Conservation (phyloP, 2,329 filamentous ascomycete species). For the Xylaria sp. region DNA sequence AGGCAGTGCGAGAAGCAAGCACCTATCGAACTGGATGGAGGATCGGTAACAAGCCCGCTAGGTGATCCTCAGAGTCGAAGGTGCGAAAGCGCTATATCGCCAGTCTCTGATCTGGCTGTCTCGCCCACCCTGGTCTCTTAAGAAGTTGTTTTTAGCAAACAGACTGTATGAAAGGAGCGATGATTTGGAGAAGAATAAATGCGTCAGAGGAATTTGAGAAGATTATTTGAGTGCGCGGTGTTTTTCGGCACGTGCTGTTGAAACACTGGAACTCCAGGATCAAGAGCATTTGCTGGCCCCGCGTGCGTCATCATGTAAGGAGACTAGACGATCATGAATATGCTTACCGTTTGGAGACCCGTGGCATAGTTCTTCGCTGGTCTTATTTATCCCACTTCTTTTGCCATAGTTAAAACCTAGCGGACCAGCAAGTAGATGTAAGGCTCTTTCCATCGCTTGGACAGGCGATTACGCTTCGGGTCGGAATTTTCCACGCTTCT, state of each 20-base stretch:
- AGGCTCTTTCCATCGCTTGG: not conserved
- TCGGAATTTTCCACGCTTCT: slow-evolving; percentile 71
- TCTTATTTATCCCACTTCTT: not conserved
- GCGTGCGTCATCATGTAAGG: slow-evolving; percentile 61
- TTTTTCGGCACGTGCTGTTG: slow-evolving; percentile 63
- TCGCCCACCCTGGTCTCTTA: slow-evolving; percentile 4
- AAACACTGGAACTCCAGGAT: slow-evolving; percentile 40
- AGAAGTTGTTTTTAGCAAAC: slow-evolving; percentile 18
- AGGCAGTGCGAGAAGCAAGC: not conserved
- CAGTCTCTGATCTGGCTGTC: slow-evolving; percentile 4
- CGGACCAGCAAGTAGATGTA: not conserved
- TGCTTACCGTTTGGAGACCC: slow-evolving; percentile 28
- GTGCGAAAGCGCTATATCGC: slow-evolving; percentile 6
- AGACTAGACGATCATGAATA: slow-evolving; percentile 15
- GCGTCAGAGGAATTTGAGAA: slow-evolving; percentile 72
- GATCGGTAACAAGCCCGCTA: not conserved
- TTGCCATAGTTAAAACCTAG: not conserved
- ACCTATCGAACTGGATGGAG: slow-evolving; percentile 5
- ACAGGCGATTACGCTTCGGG: slow-evolving; percentile 56
- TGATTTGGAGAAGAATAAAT: not conserved
- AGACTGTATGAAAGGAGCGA: not conserved
- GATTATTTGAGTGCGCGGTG: slow-evolving; percentile 69
- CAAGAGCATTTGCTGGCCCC: slow-evolving; percentile 61
- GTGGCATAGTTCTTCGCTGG: not conserved
- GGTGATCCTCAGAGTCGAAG: not conserved